Percentiles rank a stretch among this genome's conserved stretches.
phyloP scores from a whole-genome alignment of 768 basidiomycete genomes.

The Hortiboletus flavorubellus region DNA sequence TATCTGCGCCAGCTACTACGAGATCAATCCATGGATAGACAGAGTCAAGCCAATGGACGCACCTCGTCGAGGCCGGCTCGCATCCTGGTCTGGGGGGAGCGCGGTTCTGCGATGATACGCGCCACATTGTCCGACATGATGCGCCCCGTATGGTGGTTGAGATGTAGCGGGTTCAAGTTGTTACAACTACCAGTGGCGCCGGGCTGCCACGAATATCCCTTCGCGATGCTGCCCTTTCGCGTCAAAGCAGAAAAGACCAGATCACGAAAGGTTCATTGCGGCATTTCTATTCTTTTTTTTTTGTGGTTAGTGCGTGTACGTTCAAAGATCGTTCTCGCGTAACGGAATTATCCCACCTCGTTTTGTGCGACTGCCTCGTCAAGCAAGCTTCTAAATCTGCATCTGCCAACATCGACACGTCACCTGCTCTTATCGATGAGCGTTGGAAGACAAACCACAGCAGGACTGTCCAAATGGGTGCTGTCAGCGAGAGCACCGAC shows the following conservation, averaged over 20 bases:
- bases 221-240: no score
- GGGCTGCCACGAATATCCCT: neutral
- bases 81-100: slow-evolving; percentile 19
- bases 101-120: neutral
- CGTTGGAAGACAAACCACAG: slow-evolving; percentile 24
- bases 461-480: slow-evolving; percentile 20
- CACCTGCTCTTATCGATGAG: slow-evolving; percentile 28
- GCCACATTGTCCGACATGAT: slow-evolving; percentile 3
- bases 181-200: neutral
- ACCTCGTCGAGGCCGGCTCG: slow-evolving; percentile 30
- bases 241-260: neutral
- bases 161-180: neutral
- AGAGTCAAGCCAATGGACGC: neutral
- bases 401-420: slow-evolving; percentile 1
- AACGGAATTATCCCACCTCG: slow-evolving; percentile 19
- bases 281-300: neutral
- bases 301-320: slow-evolving; percentile 15
- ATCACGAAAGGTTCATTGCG: slow-evolving; percentile 7
- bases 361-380: neutral
- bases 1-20: slow-evolving; percentile 24
- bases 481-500: slow-evolving; percentile 37
- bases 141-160: neutral
- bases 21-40: neutral
- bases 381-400: slow-evolving; percentile 11
- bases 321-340: slow-evolving; percentile 5